Evolutionary conservation across 805 yeast species (phyloP), one percentile per base, ranked within the genome.

Genomic region (Komagataella mondaviorum): DNA sequence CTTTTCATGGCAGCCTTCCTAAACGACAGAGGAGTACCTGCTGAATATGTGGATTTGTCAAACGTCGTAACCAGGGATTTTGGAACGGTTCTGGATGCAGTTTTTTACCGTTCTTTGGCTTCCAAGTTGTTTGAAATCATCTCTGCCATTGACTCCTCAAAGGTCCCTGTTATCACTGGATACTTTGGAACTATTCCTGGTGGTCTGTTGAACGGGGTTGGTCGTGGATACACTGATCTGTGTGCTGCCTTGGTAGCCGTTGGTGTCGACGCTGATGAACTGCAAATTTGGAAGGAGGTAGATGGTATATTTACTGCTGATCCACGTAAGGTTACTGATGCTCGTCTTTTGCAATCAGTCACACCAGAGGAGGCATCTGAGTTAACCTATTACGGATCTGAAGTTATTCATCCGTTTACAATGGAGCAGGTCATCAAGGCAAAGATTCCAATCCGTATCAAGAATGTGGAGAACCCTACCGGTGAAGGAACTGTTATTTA

Each of bases 341-440:
- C 99, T 3, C 76, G 96, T 59, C 72, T 91, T 50, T 73, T 93
- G 56, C 78, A 81, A 53, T 80, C 88, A 51, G 96, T 93, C 55
- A 93, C 98, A 0, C 99, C 99, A 3, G 98, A 93, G 63, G 99
- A 93, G 71, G 99, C 99, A 4, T 93, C 98, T 0, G 99, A 93
- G 71, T 78, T 93, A 66, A 93, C 99, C 1, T 93, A 93, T 68
- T 93, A 93, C 63, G 99, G 99, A 47, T 84, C 95, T 2, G 99
- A 93, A 70, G 99, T 93, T 57, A 93, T 93, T 59, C 99, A 93
- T 63, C 99, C 99, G 3, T 90, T 93, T 73, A 93, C 99, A 20
- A 93, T 93, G 99, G 98, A 91, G 70, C 99, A 93, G 71, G 99
- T 91, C 53, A 93, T 93, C 60, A 81, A 83, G 59, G 97, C 97